phyloP scores from a whole-genome alignment of 2,329 filamentous ascomycete genomes.

The Epichloe gansuensis region DNA sequence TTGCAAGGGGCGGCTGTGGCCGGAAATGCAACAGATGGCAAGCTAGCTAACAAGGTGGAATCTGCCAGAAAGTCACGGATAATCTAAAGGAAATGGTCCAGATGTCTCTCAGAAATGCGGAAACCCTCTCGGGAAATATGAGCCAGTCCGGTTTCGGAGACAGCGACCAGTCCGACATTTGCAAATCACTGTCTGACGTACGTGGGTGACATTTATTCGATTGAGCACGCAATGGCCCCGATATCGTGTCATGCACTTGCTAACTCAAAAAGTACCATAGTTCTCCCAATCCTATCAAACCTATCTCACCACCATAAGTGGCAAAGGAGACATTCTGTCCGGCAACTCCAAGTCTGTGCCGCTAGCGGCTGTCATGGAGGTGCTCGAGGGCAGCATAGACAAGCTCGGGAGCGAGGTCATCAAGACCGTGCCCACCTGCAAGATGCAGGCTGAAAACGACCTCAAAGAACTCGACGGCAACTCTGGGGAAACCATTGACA shows the following conservation, averaged over 20 bases:
- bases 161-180: conserved; percentile 8
- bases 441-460: conserved; percentile 3
- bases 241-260: not conserved
- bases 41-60: not conserved
- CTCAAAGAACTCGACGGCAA: not conserved
- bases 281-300: conserved; percentile 8
- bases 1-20: not conserved
- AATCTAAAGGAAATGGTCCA: not conserved
- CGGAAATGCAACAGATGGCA: not conserved
- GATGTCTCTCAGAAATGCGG: not conserved
- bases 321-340: conserved; percentile 5
- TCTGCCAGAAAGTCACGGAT: not conserved
- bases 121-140: not conserved
- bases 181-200: conserved; percentile 7
- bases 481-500: not conserved
- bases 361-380: conserved; percentile 7
- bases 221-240: not conserved
- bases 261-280: not conserved
- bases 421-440: conserved; percentile 8
- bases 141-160: not conserved
- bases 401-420: conserved; percentile 9
- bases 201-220: conserved; percentile 2
- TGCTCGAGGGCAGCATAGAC: conserved; percentile 9
- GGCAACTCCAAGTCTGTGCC: conserved; percentile 6
- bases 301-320: conserved; percentile 9